Base-by-base conservation (phyloP, 2,329 filamentous ascomycete species). In the Pyricularia pennisetigena region DNA sequence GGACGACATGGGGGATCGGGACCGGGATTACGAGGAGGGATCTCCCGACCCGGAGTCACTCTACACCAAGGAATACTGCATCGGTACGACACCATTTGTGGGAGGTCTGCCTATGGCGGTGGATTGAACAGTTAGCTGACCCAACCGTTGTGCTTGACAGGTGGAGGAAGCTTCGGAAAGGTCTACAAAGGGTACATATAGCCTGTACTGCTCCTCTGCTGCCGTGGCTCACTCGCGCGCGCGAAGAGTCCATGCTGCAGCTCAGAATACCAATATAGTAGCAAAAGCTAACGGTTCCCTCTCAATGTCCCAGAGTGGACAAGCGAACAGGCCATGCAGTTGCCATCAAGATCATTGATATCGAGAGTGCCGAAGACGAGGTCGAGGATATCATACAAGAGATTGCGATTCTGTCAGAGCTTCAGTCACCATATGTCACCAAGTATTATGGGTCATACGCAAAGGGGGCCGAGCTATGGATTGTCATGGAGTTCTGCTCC, bases 331-430 rank as follows among this genome's bases (percentile, higher is more conserved):
- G 95, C 54, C 91, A 97, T 75, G 90, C 94, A 14, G 95, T 99
- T 66, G 95, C 95, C 30, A 99, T 99, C 83, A 99, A 99, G 80
- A 86, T 99, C 74, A 98, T 99, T 78, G 95, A 99, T 75, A 95
- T 99, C 72, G 95, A 99, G 80, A 97, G 95, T 81, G 95, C 95
- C 75, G 95, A 99, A 80, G 95, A 99, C 78, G 95, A 99, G 81
- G 94, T 99, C 73, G 95, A 98, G 82, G 95, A 99, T 80, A 99
- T 99, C 74, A 97, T 98, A 78, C 93, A 97, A 78, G 95, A 99
- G 81, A 98, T 99, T 73, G 93, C 94, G 72, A 98, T 99, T 74
- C 85, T 99, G 68, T 97, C 95, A 35, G 94, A 97, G 79, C 87
- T 99, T 72, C 92, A 96, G 80, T 98, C 94, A 23, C 93, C 93